Conservation (phyloP, 108 stramenopile species). For the Stephanodiscus triporus region DNA sequence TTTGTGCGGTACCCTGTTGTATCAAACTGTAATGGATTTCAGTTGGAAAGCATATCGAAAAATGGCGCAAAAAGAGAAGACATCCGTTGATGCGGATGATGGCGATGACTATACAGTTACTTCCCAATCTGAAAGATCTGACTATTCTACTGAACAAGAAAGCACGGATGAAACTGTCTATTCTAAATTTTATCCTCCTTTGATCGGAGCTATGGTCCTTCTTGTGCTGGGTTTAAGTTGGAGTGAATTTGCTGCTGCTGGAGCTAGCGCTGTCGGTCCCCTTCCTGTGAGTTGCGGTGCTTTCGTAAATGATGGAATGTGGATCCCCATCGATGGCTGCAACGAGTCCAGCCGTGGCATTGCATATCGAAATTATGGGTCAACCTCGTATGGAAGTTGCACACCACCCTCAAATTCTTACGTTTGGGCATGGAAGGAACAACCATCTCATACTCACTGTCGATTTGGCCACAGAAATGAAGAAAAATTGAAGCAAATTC, state of each 20-base stretch:
- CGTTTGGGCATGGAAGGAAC: conserved; percentile 77
- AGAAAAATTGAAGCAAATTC: conserved; percentile 51
- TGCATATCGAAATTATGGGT: conserved; percentile 65
- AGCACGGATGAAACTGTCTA: conserved; percentile 17
- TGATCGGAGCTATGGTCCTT: conserved; percentile 56
- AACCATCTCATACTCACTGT: conserved; percentile 58
- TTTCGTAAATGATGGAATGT: conserved; percentile 69
- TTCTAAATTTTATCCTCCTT: conserved; percentile 26
- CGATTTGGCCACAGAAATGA: conserved; percentile 71
- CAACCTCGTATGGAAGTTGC: conserved; percentile 67
- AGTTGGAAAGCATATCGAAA: conserved; percentile 45
- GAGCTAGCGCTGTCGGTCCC: conserved; percentile 60
- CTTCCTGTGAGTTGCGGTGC: conserved; percentile 63
- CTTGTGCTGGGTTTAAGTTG: conserved; percentile 56
- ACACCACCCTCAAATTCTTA: conserved; percentile 39
- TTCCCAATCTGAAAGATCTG: conserved; percentile 26
- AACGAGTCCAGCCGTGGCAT: conserved; percentile 71
- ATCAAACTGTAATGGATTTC: conserved; percentile 55
- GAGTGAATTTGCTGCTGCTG: conserved; percentile 63
- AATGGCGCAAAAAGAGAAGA: conserved; percentile 17
- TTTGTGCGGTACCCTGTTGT: conserved; percentile 60
- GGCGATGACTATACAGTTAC: conserved; percentile 15
- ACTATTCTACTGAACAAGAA: conserved; percentile 10
- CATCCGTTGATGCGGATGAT: conserved; percentile 13
- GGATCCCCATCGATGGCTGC: conserved; percentile 83